Evolutionary conservation across 768 basidiomycete genomes (phyloP).

Genomic region (Mycena rosella): DNA sequence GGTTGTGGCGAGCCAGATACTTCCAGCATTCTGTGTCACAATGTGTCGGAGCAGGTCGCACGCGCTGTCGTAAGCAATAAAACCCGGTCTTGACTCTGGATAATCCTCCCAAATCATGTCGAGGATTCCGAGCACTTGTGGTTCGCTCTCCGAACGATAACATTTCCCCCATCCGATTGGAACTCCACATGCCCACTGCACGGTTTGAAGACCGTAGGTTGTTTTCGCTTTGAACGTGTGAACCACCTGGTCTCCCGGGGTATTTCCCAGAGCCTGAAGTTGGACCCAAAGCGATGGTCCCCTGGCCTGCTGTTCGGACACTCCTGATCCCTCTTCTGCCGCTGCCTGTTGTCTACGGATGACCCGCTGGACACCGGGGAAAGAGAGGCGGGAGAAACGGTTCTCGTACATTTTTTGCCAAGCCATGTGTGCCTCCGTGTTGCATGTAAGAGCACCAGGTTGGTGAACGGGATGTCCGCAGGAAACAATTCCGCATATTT

Average conservation of each 20-base stretch:
- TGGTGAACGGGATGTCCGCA: constrained; percentile 9
- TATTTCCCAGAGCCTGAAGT: constrained; percentile 3
- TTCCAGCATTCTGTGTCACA: no score
- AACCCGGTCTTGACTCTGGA: no score
- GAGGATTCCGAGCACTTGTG: constrained; percentile 29
- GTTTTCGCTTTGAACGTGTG: constrained; percentile 32
- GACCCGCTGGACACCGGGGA: constrained; percentile 13
- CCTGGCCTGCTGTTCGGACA: background rate
- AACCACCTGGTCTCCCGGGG: constrained; percentile 17
- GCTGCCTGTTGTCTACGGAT: constrained; percentile 6
- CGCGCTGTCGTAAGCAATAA: no score
- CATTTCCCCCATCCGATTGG: constrained; percentile 38
- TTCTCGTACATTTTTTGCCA: background rate
- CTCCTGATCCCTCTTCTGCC: background rate
- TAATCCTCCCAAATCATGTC: background rate
- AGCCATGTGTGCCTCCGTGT: background rate
- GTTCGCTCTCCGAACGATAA: constrained; percentile 32
- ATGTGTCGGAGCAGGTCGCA: no score
- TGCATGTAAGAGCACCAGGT: constrained; percentile 16
- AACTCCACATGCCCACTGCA: constrained; percentile 35
- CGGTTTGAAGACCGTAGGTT: constrained; percentile 33
- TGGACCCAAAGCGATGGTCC: background rate
- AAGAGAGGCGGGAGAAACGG: constrained; percentile 8
- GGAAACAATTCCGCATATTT: constrained; percentile 11
- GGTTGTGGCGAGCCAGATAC: no score